These are phyloP conservation scores for Gymnopus androsaceus DNA, from an alignment of 1,284 basidiomycete species.

Conservation along the genomic window DNA sequence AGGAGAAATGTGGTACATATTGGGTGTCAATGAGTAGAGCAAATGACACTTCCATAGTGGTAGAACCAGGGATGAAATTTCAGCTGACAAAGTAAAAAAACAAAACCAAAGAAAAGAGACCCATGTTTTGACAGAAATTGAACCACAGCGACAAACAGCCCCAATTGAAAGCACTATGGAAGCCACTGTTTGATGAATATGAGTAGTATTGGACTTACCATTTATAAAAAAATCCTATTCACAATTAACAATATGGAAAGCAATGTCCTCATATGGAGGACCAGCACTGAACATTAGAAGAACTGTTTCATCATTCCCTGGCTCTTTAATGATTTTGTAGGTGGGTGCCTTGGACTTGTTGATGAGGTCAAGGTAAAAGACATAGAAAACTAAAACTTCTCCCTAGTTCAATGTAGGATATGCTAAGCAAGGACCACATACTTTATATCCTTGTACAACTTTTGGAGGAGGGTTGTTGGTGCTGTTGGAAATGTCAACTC, in stretches of 20 bases:
- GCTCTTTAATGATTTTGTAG: slow-evolving; percentile 90
- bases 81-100: not conserved
- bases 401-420: not conserved
- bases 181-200: slow-evolving; percentile 55
- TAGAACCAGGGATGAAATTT: slow-evolving; percentile 56
- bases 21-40: too few relatives aligned
- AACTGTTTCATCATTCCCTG: slow-evolving; percentile 93
- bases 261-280: slow-evolving; percentile 98
- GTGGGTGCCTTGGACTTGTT: slow-evolving; percentile 96
- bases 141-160: slow-evolving; percentile 87
- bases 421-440: slow-evolving; percentile 30
- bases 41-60: too few relatives aligned
- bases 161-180: slow-evolving; percentile 83
- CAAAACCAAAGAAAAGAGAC: slow-evolving; percentile 37
- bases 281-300: slow-evolving; percentile 94
- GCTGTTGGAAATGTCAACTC: slow-evolving; percentile 40
- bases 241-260: slow-evolving; percentile 95
- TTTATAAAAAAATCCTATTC: slow-evolving; percentile 99
- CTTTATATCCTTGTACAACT: slow-evolving; percentile 98
- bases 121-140: slow-evolving; percentile 84
- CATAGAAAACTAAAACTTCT: slow-evolving; percentile 67
- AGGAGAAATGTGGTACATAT: too few relatives aligned
- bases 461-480: slow-evolving; percentile 97
- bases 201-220: slow-evolving; percentile 48
- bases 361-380: slow-evolving; percentile 95